Percentiles rank a stretch among this genome's conserved stretches.
These are phyloP conservation scores for Saccharomycopsis guyanensis DNA, from an alignment of 805 yeast genomes.

Conservation along the genomic window DNA sequence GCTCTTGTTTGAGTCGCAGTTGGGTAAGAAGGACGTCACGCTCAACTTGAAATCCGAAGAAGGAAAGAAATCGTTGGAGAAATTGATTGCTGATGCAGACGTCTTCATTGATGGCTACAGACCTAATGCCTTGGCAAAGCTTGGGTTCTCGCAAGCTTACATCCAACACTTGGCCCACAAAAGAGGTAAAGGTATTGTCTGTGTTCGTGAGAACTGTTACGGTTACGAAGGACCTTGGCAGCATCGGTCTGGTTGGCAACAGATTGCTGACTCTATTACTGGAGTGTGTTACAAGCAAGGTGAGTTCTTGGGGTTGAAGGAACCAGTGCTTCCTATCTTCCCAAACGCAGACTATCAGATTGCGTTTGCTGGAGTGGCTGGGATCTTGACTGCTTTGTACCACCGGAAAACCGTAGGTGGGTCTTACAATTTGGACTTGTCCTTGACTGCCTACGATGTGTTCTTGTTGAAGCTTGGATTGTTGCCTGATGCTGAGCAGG, in stretches of 20 bases:
- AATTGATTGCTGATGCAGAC: slow-evolving; percentile 29
- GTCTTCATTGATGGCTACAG: slow-evolving; percentile 30
- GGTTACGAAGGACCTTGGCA: slow-evolving; percentile 30
- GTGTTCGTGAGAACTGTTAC: slow-evolving; percentile 30
- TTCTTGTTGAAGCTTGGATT: slow-evolving; percentile 27
- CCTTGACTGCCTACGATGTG: slow-evolving; percentile 29
- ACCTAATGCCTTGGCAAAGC: slow-evolving; percentile 26
- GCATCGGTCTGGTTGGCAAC: slow-evolving; percentile 33
- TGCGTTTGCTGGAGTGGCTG: slow-evolving; percentile 28
- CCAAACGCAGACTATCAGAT: slow-evolving; percentile 32
- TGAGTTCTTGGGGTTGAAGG: slow-evolving; percentile 24
- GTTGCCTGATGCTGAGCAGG: slow-evolving; percentile 5
- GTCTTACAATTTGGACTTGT: slow-evolving; percentile 28
- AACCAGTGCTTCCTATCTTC: slow-evolving; percentile 32
- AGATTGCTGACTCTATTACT: slow-evolving; percentile 30
- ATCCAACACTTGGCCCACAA: slow-evolving; percentile 25
- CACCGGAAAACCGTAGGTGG: slow-evolving; percentile 29
- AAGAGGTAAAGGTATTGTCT: slow-evolving; percentile 29
- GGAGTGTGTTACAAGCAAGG: slow-evolving; percentile 32
- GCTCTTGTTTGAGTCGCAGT: slow-evolving; percentile 30
- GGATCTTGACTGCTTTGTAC: slow-evolving; percentile 28
- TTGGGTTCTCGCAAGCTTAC: slow-evolving; percentile 29
- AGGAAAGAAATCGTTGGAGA: slow-evolving; percentile 27
- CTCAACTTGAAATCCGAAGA: slow-evolving; percentile 27
- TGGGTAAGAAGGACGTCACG: slow-evolving; percentile 30